Evolutionary conservation across 2,329 filamentous ascomycete genomes (phyloP).

Genomic region (Akanthomyces lecanii): DNA sequence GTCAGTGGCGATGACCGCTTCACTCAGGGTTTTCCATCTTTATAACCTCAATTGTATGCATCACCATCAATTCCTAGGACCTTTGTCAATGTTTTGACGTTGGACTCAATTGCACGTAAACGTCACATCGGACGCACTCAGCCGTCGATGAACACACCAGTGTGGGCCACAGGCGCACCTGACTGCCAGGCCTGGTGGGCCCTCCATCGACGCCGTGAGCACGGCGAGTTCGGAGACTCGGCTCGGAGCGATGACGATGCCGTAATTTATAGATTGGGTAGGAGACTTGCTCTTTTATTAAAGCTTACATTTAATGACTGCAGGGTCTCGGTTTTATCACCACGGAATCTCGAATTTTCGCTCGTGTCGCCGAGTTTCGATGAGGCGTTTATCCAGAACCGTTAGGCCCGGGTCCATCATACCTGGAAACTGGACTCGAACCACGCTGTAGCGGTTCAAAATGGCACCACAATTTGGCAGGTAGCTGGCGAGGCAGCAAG

Average conservation of each 20-base stretch:
- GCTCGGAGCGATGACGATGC: constrained; percentile 13
- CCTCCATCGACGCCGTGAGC: neutral
- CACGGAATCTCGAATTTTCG: neutral
- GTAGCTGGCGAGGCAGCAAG: neutral
- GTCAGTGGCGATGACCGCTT: neutral
- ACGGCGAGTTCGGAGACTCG: constrained; percentile 16
- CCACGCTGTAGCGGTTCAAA: neutral
- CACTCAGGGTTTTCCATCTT: neutral
- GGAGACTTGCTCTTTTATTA: neutral
- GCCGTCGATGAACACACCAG: constrained; percentile 17
- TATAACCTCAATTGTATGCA: neutral
- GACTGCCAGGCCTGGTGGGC: constrained; percentile 12
- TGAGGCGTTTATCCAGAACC: neutral
- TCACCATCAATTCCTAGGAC: neutral
- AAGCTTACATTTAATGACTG: neutral
- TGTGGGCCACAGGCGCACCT: constrained; percentile 21
- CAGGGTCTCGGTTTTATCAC: neutral
- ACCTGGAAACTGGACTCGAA: neutral
- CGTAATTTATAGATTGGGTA: neutral
- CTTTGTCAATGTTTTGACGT: constrained; percentile 21
- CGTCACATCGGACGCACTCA: constrained; percentile 15
- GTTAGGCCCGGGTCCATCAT: neutral
- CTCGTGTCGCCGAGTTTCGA: neutral
- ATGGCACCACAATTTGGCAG: neutral
- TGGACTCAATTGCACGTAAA: constrained; percentile 20